Conservation (phyloP, 75 land plant genomes). For the Picea sitchensis region DNA sequence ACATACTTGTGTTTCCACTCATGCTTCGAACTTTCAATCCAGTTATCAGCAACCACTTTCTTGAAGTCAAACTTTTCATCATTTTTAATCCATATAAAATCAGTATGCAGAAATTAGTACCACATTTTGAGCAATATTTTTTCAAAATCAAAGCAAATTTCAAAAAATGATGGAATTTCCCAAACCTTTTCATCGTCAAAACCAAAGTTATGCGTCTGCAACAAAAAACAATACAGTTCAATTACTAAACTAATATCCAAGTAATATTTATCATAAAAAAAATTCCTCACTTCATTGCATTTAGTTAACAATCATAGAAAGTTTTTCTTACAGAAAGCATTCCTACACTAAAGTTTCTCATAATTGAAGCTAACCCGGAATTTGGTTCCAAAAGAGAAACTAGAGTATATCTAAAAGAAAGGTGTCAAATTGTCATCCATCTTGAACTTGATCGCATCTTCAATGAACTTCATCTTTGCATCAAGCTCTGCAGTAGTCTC, state of each 20-base stretch:
- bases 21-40: slow-evolving; percentile 95
- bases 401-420: no score
- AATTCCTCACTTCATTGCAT: no score
- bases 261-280: not conserved
- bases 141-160: not conserved
- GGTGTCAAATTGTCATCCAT: slow-evolving; percentile 92
- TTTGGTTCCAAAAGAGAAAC: not conserved
- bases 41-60: slow-evolving; percentile 89
- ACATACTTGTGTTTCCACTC: slow-evolving; percentile 95
- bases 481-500: slow-evolving; percentile 97
- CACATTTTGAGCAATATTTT: no score
- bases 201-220: slow-evolving; percentile 83
- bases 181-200: slow-evolving; percentile 93
- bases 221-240: not conserved
- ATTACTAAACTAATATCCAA: not conserved
- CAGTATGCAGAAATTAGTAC: not conserved
- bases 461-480: slow-evolving; percentile 99
- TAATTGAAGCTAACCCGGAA: not conserved
- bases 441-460: slow-evolving; percentile 98
- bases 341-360: not conserved
- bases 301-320: not conserved
- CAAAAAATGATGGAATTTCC: not conserved
- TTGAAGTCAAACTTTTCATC: slow-evolving; percentile 92
- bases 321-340: not conserved
- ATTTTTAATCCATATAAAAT: slow-evolving; percentile 20